phyloP scores from a whole-genome alignment of 257 asterid species.

The Gynochthodes officinalis region DNA sequence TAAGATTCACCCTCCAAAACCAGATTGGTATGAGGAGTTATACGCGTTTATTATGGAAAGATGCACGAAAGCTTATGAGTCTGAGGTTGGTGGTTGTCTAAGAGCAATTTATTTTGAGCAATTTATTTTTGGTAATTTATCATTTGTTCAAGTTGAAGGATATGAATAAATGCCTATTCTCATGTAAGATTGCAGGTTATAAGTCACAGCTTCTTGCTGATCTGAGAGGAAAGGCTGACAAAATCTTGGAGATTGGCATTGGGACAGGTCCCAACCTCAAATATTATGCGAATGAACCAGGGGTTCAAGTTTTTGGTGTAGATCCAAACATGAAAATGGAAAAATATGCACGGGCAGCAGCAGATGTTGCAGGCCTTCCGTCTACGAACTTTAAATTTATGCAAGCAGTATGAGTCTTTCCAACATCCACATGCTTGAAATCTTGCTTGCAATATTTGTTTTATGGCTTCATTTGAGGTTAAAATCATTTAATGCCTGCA shows the following conservation, averaged over 20 bases:
- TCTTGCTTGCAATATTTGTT: background rate
- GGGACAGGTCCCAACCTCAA: slow-evolving; percentile 91
- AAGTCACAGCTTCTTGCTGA: slow-evolving; percentile 61
- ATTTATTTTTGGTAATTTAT: background rate
- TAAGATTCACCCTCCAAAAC: slow-evolving; percentile 71
- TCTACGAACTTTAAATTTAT: slow-evolving; percentile 52
- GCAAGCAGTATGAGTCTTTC: slow-evolving; percentile 54
- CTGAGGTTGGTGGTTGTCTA: slow-evolving; percentile 53
- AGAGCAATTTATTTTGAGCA: no score
- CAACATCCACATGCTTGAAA: background rate
- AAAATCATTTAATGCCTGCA: background rate
- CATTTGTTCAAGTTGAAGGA: background rate
- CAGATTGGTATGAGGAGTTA: slow-evolving; percentile 94
- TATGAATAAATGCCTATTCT: slow-evolving; percentile 8
- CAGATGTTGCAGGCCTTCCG: slow-evolving; percentile 59
- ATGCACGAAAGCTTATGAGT: slow-evolving; percentile 57
- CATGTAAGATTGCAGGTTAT: slow-evolving; percentile 66
- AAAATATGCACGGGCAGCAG: slow-evolving; percentile 71
- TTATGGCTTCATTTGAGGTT: background rate
- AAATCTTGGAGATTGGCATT: slow-evolving; percentile 72
- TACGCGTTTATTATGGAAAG: slow-evolving; percentile 63
- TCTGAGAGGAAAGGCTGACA: slow-evolving; percentile 59
- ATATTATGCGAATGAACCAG: slow-evolving; percentile 56
- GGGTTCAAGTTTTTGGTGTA: slow-evolving; percentile 52
- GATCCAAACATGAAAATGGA: slow-evolving; percentile 89